Evolutionary conservation across 371 early-diverging fungal genomes (phyloP), one percentile per base, ranked within the genome.

Genomic region (Mortierella sp.): DNA sequence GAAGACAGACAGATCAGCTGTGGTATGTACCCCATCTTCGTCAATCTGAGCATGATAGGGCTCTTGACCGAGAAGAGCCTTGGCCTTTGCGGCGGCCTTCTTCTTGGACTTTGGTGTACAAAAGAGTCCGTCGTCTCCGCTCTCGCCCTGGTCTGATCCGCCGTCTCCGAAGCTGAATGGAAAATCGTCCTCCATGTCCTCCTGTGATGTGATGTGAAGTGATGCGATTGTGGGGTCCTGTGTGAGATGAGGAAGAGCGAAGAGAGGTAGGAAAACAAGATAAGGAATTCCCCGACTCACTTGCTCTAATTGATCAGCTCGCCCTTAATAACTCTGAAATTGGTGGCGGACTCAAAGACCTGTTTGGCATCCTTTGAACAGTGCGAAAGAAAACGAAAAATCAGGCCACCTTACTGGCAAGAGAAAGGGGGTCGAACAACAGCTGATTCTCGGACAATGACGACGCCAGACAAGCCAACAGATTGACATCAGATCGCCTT

Each of bases 31-130:
- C 48, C 82, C 87, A 47, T 86, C 87, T 42, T 60, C 47, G 47
- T 86, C 87, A 1, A 86, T 80, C 44, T 86, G 87, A 0, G 87
- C 78, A 31, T 75, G 24, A 26, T 86, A 86, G 19, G 80, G 80
- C 42, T 80, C 83, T 50, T 80, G 77, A 3, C 50, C 76, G 31
- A 54, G 28, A 16, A 57, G 47, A 28, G 78, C 75, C 45, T 52
- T 54, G 14, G 73, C n/a, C 48, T 54, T 77, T 19, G 57, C 31
- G 26, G 47, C 55, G 45, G 73, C 48, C 34, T 80, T 73, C 21
- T 31, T 31, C n/a, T 82, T 82, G 11, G 78, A 13, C 38, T 81
- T 81, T 1, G 80, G 82, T 6, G 77, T 54, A 54, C 87, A 86
- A 31, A 84, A 86, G 70, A 86, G 60, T 28, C 83, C 80, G 7